Conservation (phyloP, 495 filamentous ascomycete species). For the Aspergillus affinis region DNA sequence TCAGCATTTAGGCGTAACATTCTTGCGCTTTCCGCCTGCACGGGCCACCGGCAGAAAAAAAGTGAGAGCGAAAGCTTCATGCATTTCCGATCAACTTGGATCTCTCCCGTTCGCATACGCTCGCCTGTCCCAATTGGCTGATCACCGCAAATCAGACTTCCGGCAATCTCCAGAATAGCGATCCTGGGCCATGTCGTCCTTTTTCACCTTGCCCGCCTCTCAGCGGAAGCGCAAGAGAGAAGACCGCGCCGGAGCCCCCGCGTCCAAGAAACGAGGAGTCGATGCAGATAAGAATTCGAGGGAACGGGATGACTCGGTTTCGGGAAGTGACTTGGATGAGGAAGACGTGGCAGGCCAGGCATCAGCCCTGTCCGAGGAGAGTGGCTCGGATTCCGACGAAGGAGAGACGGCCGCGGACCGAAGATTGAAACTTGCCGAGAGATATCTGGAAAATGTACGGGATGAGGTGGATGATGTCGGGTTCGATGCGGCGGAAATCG, state of each 20-base stretch:
- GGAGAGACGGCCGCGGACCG: conserved; percentile 86
- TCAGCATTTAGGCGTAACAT: conserved; percentile 33
- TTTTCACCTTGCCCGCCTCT: conserved; percentile 75
- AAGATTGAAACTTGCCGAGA: conserved; percentile 83
- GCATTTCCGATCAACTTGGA: conserved; percentile 6
- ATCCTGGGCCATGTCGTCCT: conserved; percentile 65
- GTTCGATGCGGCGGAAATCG: conserved; percentile 92
- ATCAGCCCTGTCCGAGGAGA: conserved; percentile 42
- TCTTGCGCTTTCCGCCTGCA: conserved; percentile 29
- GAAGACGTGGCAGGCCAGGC: conserved; percentile 47
- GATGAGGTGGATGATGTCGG: conserved; percentile 79
- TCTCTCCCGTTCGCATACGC: neutral
- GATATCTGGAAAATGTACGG: conserved; percentile 86
- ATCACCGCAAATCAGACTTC: neutral
- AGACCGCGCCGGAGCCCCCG: conserved; percentile 46
- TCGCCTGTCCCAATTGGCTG: conserved; percentile 1
- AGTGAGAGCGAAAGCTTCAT: conserved; percentile 23
- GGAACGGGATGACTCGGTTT: conserved; percentile 68
- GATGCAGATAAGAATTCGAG: conserved; percentile 34
- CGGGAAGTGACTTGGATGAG: conserved; percentile 76
- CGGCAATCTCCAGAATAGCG: conserved; percentile 8
- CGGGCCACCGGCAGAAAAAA: conserved; percentile 45
- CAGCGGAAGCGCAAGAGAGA: conserved; percentile 79
- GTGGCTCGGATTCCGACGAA: conserved; percentile 55
- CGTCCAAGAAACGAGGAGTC: conserved; percentile 57